Evolutionary conservation across 2,329 filamentous ascomycete genomes (phyloP), one percentile per base, ranked within the genome.

Genomic region (Colletotrichum sp.): DNA sequence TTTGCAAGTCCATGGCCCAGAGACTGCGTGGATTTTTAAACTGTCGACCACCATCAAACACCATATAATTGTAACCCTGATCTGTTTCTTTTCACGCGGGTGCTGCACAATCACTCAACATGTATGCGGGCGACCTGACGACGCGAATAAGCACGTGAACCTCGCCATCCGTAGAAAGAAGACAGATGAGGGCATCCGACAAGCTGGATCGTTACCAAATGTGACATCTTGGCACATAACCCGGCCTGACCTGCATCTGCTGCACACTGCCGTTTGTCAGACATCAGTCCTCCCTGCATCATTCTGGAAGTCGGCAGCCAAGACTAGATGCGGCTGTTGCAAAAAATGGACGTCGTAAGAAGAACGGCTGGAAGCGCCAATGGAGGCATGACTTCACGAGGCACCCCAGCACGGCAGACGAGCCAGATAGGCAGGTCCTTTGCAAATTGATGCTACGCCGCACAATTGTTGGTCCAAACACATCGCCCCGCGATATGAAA

Each of bases 401-500:
- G 52, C 57, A 60, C 30, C 62, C 63, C 34, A 59, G 57, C 32
- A 39, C 69, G 69, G 63, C 16, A 68, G 12, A 65, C 15, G 32
- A 68, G 22, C 73, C 55, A 18, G 63, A 64, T 52, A 24, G 73
- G 70, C 64, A 73, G 73, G 69, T 72, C 63, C 12, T 68, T 75
- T 57, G 32, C 16, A 18, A 28, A 26, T 22, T n/a, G n/a, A 34
- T 39, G 52, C 28, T 28, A 24, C 18, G 68, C 36, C 55, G 30
- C n/a, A 39, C 32, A 60, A 30, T n/a, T 24, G 72, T 66, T 71
- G 67, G 69, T 52, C 44, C 39, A 36, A 36, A 28, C 30, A 30
- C 63, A 39, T 71, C 39, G 39, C 55, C 55, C 63, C 36, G 32
- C 63, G 69, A 68, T 68, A 68, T 73, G 44, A 32, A 67, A 44